Evolutionary conservation across 176 grass and related monocot genomes (phyloP).

Genomic region (Carex scoparia): DNA sequence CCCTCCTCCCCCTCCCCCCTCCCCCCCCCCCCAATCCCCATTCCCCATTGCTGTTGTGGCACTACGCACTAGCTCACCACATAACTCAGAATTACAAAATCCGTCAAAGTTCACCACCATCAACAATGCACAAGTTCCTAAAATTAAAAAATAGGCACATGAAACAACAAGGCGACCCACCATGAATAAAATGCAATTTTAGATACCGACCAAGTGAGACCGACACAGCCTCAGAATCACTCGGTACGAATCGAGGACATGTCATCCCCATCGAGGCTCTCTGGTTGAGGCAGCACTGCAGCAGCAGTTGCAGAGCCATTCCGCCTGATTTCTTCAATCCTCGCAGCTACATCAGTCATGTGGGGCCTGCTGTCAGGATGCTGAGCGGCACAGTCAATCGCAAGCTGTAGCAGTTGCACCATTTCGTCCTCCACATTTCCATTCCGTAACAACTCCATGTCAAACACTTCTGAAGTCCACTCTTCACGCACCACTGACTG

Average conservation of each 20-base stretch:
- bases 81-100: not conserved
- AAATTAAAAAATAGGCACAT: not conserved
- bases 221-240: constrained; percentile 3
- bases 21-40: too few species aligned
- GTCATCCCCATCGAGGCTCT: constrained; percentile 43
- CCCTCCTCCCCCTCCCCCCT: too few species aligned
- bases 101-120: not conserved
- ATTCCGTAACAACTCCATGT: constrained; percentile 85
- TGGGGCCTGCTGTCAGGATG: constrained; percentile 74
- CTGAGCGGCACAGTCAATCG: constrained; percentile 86
- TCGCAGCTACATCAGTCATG: constrained; percentile 57
- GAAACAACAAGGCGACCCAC: not conserved
- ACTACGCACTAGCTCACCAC: not conserved
- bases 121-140: not conserved
- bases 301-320: constrained; percentile 24
- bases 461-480: constrained; percentile 96
- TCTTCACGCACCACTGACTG: constrained; percentile 87
- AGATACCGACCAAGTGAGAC: constrained; percentile 4
- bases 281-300: constrained; percentile 14
- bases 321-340: constrained; percentile 69
- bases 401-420: constrained; percentile 94
- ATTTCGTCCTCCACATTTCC: constrained; percentile 92
- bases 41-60: not conserved
- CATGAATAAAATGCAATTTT: constrained; percentile 36
- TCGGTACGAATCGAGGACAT: constrained; percentile 20